Base-by-base conservation (phyloP, 2,329 filamentous ascomycete genomes). In the Xylariaceae sp. region DNA sequence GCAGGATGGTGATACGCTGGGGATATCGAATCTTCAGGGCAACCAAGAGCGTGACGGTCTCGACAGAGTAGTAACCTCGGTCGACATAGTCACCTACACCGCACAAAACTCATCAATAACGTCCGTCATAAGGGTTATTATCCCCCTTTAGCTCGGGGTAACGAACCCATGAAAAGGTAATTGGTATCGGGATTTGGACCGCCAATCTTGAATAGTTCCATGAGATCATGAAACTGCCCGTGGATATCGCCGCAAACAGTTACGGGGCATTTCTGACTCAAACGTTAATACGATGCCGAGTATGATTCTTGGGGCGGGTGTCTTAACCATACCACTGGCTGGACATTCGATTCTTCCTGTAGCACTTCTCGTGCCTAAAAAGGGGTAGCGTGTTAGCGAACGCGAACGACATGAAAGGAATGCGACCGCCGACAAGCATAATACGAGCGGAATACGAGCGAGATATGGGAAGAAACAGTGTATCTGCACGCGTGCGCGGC, bases 161-260 rank as follows among this genome's bases (percentile, higher is more conserved):
- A 62, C 84, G 70, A 76, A 94, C 90, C 91, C 91, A 99, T 97
- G 78, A 97, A 97, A 63, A 97, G 86, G 75, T 97, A 97, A 79
- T 97, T 97, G 70, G 94, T 97, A 74, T 99, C 94, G 63, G 94
- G 94, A 71, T 96, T 96, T 58, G 91, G 91, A 52, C 94, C 94
- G 65, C 94, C 94, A 73, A 99, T 97, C 78, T 95, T 95, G 83
- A 99, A 99, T 51, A 99, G 84, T 77, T 99, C 94, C 91, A 99
- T 97, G 73, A 99, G 76, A 71, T 99, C 94, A 74, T 97, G 92
- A 73, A 97, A 97, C 75, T 99, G 94, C 64, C 94, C 94, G 74
- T 99, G 94, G 71, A 99, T 99, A 75, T 99, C 94, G 72, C 94
- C 94, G 73, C 94, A 97, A 60, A 99, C 94, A 54, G 94, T 99